These are phyloP conservation scores for Blastobotrys attinorum DNA, from an alignment of 805 yeast species.

Conservation along the genomic window DNA sequence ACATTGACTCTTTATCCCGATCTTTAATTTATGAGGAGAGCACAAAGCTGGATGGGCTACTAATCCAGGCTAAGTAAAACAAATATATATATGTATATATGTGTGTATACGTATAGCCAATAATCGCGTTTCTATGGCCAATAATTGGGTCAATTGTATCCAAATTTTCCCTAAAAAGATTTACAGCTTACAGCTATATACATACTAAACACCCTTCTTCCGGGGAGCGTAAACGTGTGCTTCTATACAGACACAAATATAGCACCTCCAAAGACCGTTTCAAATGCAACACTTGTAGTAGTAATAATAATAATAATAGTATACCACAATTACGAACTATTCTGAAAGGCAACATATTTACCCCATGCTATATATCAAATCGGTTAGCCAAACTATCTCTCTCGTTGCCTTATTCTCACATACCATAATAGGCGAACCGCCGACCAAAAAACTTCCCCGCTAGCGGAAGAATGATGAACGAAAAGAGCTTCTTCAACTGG, in stretches of 20 bases:
- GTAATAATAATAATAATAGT: too few relatives aligned
- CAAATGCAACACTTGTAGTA: too few relatives aligned
- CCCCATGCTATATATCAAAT: conserved; percentile 9
- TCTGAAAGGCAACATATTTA: conserved; percentile 4
- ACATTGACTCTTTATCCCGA: conserved; percentile 16
- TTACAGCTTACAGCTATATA: too few relatives aligned
- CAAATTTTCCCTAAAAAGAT: too few relatives aligned
- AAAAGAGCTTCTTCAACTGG: conserved; percentile 48
- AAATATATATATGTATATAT: background rate
- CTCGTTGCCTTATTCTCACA: conserved; percentile 1
- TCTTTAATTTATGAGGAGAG: conserved; percentile 17
- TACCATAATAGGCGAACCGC: conserved; percentile 34
- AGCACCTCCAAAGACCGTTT: too few relatives aligned
- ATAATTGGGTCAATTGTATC: too few relatives aligned
- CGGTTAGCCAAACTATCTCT: too few relatives aligned
- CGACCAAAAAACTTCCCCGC: conserved; percentile 65
- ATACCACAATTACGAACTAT: background rate
- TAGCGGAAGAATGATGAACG: conserved; percentile 52
- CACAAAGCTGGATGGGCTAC: conserved; percentile 13
- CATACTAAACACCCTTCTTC: too few relatives aligned
- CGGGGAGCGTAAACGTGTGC: too few relatives aligned
- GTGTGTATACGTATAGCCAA: background rate
- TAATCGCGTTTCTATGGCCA: too few relatives aligned
- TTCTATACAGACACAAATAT: too few relatives aligned
- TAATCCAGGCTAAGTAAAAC: conserved; percentile 11